Evolutionary conservation across 1,284 basidiomycete species (phyloP), one percentile per base, ranked within the genome.

Genomic region (Trichosporon sp.): DNA sequence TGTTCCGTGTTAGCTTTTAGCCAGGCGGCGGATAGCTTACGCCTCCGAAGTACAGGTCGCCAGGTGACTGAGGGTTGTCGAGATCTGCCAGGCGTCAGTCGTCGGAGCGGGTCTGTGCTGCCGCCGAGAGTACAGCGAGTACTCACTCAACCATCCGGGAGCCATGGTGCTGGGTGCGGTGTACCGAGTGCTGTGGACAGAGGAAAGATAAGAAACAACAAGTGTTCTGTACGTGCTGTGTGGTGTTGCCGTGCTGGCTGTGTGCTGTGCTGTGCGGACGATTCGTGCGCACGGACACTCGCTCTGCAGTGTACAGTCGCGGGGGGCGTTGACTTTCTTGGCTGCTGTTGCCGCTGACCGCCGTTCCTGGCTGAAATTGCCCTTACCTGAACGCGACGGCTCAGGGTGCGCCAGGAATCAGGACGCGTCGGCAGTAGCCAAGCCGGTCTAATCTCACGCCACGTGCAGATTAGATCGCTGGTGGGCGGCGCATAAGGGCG

Each of bases 11-110:
- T 35, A 72, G 69, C 56, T n/a, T 8, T 27, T 34, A 38, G n/a
- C n/a, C 29, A 13, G 29, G 27, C 6, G 11, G n/a, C 12, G 8
- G 29, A 34, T n/a, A 18, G 73, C 80, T 66, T 63, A 80, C 80
- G 35, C 80, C 80, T 15, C 80, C 80, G 66, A 82, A 82, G 63
- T 79, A 75, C 29, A 76, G 73, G 74, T 81, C 81, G 66, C 79
- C 78, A 7, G 80, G 78, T 6, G 75, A 72, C 68, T 79, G 77
- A 53, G 27, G 35, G 42, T 38, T 21, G 65, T 72, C 71, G 62
- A 72, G 71, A 60, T 68, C 66, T 70, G 62, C 6, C 8, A 44
- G n/a, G 69, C 60, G 72, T 68, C 51, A n/a, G 32, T 65, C 47
- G 23, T 51, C 21, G 18, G 38, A n/a, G 18, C 38, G 15, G 47